Evolutionary conservation across 164 flowering plant species (phyloP).

Genomic region (Umbellularia californica): DNA sequence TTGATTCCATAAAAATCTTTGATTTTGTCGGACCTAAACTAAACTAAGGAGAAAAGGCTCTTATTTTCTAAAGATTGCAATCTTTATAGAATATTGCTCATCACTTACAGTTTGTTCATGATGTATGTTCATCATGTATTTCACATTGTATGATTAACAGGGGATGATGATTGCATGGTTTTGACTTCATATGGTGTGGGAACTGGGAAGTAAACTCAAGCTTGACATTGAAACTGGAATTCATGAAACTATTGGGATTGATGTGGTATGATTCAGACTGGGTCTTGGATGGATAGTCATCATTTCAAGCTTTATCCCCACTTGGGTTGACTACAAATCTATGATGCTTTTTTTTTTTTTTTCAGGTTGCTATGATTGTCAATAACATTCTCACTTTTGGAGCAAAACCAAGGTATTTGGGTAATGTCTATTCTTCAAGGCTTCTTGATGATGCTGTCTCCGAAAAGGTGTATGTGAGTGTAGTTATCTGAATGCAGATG

Average conservation of each 20-base stretch:
- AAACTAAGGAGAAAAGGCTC: too few species aligned
- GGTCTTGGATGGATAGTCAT: too few species aligned
- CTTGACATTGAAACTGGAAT: conserved; percentile 63
- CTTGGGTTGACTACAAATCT: conserved; percentile 49
- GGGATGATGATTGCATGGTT: conserved; percentile 89
- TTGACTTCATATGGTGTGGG: conserved; percentile 99
- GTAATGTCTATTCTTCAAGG: conserved; percentile 70
- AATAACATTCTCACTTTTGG: conserved; percentile 96
- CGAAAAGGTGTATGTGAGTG: conserved; percentile 39
- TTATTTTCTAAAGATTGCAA: too few species aligned
- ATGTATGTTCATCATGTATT: conserved; percentile 7
- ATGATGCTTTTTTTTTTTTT: conserved; percentile 1
- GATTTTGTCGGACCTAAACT: too few species aligned
- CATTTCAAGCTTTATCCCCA: conserved; percentile 73
- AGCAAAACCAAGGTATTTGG: conserved; percentile 81
- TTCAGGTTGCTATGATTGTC: conserved; percentile 97
- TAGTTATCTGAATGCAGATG: too few species aligned
- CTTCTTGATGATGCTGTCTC: conserved; percentile 95
- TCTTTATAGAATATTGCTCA: background rate
- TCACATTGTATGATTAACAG: conserved; percentile 3
- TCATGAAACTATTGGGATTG: too few species aligned
- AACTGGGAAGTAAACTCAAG: conserved; percentile 92
- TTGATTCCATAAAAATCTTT: too few species aligned
- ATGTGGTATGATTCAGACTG: too few species aligned
- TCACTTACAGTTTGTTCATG: background rate